These are phyloP conservation scores for Talaromyces nanjingensis DNA, from an alignment of 495 filamentous ascomycete species.

Conservation along the genomic window DNA sequence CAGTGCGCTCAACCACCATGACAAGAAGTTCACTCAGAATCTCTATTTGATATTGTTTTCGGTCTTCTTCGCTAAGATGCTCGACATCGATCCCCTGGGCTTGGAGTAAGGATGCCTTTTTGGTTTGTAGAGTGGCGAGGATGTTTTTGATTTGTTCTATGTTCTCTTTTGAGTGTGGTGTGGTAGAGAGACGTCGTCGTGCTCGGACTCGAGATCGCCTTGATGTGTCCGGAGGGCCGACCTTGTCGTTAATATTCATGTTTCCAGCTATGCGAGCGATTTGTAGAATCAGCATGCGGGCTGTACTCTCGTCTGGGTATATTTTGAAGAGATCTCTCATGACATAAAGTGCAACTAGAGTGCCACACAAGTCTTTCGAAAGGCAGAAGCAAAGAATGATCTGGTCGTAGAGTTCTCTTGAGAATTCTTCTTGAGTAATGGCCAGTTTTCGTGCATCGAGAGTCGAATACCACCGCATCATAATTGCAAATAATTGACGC, in stretches of 20 bases:
- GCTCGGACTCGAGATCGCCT: constrained; percentile 20
- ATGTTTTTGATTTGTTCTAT: constrained; percentile 32
- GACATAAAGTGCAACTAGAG: constrained; percentile 52
- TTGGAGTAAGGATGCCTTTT: constrained; percentile 27
- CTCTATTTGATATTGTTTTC: constrained; percentile 41
- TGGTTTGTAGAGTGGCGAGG: constrained; percentile 29
- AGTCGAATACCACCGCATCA: constrained; percentile 46
- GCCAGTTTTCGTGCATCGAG: constrained; percentile 23
- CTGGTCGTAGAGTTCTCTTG: constrained; percentile 47
- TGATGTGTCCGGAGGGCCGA: background rate
- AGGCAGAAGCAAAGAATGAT: constrained; percentile 51
- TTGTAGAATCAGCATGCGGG: constrained; percentile 44
- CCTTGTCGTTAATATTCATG: constrained; percentile 12
- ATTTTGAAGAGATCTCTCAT: constrained; percentile 49
- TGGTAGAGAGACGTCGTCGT: constrained; percentile 35
- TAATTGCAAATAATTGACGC: constrained; percentile 53
- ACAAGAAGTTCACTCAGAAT: constrained; percentile 45
- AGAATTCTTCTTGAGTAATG: constrained; percentile 29
- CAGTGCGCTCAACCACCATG: constrained; percentile 41
- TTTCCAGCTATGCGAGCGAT: constrained; percentile 41
- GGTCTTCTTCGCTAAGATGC: constrained; percentile 33
- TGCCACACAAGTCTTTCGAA: constrained; percentile 48
- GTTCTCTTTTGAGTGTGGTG: constrained; percentile 38
- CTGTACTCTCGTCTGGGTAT: constrained; percentile 42
- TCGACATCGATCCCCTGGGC: constrained; percentile 27